phyloP scores from a whole-genome alignment of 345 rosid species.

The Durio zibethinus region DNA sequence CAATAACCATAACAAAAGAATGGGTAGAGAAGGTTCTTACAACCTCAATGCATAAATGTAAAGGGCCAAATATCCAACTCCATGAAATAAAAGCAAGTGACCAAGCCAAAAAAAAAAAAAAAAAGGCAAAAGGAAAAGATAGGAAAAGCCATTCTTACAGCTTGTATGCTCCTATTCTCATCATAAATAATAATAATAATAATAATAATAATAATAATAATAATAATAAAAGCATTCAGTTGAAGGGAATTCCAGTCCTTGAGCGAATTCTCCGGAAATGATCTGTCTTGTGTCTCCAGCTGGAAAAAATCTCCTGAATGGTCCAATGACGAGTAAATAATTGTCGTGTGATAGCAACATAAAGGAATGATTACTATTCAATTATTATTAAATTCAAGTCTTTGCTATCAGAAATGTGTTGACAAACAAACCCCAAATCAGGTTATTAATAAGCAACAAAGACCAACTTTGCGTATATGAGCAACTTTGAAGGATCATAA shows the following conservation, averaged over 20 bases:
- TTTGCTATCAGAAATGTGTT: neutral
- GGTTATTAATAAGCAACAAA: neutral
- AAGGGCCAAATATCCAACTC: neutral
- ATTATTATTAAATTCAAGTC: neutral
- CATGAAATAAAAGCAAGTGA: neutral
- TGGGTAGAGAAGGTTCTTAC: neutral
- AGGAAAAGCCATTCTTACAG: conserved; percentile 31
- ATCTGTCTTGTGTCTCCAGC: conserved; percentile 73
- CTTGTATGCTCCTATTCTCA: conserved; percentile 63
- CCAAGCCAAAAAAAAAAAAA: neutral
- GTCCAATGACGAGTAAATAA: conserved; percentile 10
- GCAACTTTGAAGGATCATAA: too few relatives aligned
- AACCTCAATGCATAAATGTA: neutral
- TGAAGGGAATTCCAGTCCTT: conserved; percentile 64
- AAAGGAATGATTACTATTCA: neutral
- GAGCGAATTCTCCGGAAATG: conserved; percentile 78
- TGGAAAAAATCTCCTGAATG: conserved; percentile 70
- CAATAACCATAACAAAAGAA: too few relatives aligned
- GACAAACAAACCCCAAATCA: neutral
- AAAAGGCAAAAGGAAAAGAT: neutral
- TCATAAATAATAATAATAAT: too few relatives aligned
- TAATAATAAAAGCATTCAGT: conserved; percentile 71
- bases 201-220: too few relatives aligned
- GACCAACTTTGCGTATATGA: neutral
- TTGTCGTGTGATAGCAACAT: neutral